Conservation (phyloP, 2,329 filamentous ascomycete genomes). For the Alternaria gansuensis region DNA sequence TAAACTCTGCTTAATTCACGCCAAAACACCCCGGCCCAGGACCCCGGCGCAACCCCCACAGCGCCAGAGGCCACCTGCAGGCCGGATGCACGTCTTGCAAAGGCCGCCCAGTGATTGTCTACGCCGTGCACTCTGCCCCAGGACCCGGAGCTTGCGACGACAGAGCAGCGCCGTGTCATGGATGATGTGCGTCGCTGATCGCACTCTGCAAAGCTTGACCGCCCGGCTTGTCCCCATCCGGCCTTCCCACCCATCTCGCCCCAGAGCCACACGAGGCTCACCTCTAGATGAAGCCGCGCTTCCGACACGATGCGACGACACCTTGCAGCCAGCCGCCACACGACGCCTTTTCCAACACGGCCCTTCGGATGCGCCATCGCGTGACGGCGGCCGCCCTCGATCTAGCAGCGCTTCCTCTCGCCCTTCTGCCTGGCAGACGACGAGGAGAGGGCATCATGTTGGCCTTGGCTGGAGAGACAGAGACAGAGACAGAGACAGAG, state of each 20-base stretch:
- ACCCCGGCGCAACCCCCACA: constrained; percentile 35
- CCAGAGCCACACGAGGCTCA: constrained; percentile 6
- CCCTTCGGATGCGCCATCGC: constrained; percentile 1
- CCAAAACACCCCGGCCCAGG: constrained; percentile 14
- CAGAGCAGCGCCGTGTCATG: constrained; percentile 9
- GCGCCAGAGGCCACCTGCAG: constrained; percentile 34
- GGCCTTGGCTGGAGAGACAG: constrained; percentile 3
- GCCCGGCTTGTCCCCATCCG: constrained; percentile 5
- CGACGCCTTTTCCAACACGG: neutral
- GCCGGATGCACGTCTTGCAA: constrained; percentile 30
- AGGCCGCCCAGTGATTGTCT: constrained; percentile 7
- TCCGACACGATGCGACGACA: constrained; percentile 3
- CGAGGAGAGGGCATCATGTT: constrained; percentile 16
- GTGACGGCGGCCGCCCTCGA: constrained; percentile 4
- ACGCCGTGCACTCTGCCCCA: constrained; percentile 11
- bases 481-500: constrained; percentile 18
- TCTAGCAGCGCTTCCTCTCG: neutral
- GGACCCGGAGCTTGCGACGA: constrained; percentile 14
- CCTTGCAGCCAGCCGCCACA: neutral
- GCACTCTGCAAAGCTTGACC: constrained; percentile 19
- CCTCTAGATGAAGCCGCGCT: constrained; percentile 3
- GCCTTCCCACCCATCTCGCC: constrained; percentile 3
- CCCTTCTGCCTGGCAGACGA: constrained; percentile 5
- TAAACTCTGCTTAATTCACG: constrained; percentile 23
- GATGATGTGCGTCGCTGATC: constrained; percentile 25